A percentile compares a stretch with the other conserved stretches of the same genome.
phyloP scores from a whole-genome alignment of 345 rosid genomes.

The Tarenaya hassleriana region DNA sequence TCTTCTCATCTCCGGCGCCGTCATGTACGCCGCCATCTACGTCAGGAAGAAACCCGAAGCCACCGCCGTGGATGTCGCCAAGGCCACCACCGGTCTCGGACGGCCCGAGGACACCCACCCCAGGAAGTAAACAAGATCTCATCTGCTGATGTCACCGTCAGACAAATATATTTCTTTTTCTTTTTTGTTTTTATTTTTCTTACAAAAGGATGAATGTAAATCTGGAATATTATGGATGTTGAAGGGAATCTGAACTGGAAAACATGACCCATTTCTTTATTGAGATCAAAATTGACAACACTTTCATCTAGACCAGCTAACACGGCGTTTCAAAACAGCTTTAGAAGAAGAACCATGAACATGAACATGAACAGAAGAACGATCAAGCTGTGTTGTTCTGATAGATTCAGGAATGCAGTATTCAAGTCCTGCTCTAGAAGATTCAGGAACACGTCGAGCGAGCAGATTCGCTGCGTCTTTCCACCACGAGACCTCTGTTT shows the following conservation, averaged over 20 bases:
- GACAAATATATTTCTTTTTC: no score
- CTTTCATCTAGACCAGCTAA: slow-evolving; percentile 23
- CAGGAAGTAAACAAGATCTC: slow-evolving; percentile 29
- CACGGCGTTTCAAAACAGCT: slow-evolving; percentile 3
- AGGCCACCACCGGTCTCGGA: slow-evolving; percentile 37
- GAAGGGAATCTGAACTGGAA: no score
- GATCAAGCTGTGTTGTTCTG: slow-evolving; percentile 5
- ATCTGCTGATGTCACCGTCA: background rate
- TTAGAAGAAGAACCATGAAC: slow-evolving; percentile 5
- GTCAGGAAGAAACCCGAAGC: slow-evolving; percentile 57
- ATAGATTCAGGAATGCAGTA: slow-evolving; percentile 20
- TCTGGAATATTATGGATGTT: no score
- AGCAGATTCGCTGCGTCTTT: slow-evolving; percentile 55
- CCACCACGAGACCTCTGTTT: slow-evolving; percentile 75
- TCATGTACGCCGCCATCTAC: slow-evolving; percentile 46
- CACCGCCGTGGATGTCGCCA: slow-evolving; percentile 43
- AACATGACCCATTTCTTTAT: no score
- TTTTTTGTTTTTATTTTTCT: no score
- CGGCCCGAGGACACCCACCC: slow-evolving; percentile 52
- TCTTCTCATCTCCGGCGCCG: slow-evolving; percentile 38
- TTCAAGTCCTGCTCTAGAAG: slow-evolving; percentile 26
- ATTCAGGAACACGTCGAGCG: slow-evolving; percentile 39
- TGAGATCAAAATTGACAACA: slow-evolving; percentile 16
- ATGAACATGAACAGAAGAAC: no score
- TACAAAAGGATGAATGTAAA: no score